Base-by-base conservation (phyloP, 306 rosid genomes). In the Parietaria judaica region DNA sequence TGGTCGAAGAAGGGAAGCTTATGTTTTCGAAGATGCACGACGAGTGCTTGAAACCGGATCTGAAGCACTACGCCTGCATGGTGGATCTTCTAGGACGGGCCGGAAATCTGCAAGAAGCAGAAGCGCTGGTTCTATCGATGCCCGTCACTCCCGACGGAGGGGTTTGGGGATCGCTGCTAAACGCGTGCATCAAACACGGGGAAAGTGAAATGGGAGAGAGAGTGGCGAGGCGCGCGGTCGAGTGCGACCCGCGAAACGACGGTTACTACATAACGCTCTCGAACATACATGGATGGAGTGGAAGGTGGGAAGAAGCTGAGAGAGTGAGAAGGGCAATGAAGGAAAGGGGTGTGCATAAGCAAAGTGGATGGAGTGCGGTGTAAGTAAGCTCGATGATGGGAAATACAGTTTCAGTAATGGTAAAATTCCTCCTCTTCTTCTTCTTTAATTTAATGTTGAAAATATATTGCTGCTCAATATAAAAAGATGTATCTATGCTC, bases 51-150 rank as follows among this genome's bases (percentile, higher is more conserved):
- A 67, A 72, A 43, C 91, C 89, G 39, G 73, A 75, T 67, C 74
- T 84, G 68, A 89, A 86, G 83, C 97, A 89, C 76, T 83, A 80
- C 80, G 81, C 97, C 59, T 81, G 87, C 69, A 86, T 86, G 89
- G 83, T 89, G 51, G 97, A 86, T 76, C 87, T 86, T 78, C 82
- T 86, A 50, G 91, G 84, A 53, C 80, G 89, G 70, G 78, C 89
- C 0, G 87, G 95, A 58, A 76, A 75, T 66, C 78, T 86, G 62
- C 74, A 70, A 78, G 97, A 80, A 61, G 97, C 95, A 11, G 83
- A 86, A 76, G 71, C 74, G 52, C 55, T 86, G 65, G 87, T 82
- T 56, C 73, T 80, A 47, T 81, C 95, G 54, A 89, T 89, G 45
- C 96, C 95, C 14, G 52, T 86, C 23, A 17, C 78, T 71, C 92